Conservation (phyloP, 1,139 yeast genomes). For the Kodamaea sp. region DNA sequence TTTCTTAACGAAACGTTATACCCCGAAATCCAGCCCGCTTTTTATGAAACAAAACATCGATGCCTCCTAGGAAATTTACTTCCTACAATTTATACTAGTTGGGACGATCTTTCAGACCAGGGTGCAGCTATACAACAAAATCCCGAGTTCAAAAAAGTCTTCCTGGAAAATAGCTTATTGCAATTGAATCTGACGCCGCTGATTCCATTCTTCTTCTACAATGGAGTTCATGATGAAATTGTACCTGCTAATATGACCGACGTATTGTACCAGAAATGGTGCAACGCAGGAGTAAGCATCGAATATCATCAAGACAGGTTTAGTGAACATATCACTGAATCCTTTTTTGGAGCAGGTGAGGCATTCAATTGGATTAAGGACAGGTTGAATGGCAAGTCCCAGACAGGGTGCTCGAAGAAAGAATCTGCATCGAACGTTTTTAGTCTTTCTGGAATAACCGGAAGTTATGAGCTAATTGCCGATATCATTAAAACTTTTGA, state of each 20-base stretch:
- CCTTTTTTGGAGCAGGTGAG: slow-evolving; percentile 16
- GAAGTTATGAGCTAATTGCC: too few relatives aligned
- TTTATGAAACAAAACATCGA: not conserved
- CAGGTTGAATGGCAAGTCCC: not conserved
- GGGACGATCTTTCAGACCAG: slow-evolving; percentile 1
- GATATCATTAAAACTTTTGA: too few relatives aligned
- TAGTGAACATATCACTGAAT: slow-evolving; percentile 14
- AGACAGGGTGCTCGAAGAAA: too few relatives aligned
- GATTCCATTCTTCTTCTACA: slow-evolving; percentile 37
- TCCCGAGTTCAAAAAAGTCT: too few relatives aligned
- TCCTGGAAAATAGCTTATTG: too few relatives aligned
- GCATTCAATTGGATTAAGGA: slow-evolving; percentile 9
- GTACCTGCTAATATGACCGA: slow-evolving; percentile 28
- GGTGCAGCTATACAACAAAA: too few relatives aligned
- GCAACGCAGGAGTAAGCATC: slow-evolving; percentile 12
- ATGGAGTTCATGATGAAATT: slow-evolving; percentile 30
- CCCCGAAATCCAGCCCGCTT: slow-evolving; percentile 18
- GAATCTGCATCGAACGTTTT: too few relatives aligned
- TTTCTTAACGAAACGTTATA: slow-evolving; percentile 21
- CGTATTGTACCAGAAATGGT: slow-evolving; percentile 31
- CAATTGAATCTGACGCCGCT: too few relatives aligned
- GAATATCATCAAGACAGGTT: slow-evolving; percentile 15
- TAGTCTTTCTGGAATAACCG: too few relatives aligned
- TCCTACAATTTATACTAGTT: not conserved
- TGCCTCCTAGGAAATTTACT: not conserved